phyloP scores from a whole-genome alignment of 176 grass and related monocot genomes.

The Elymus sibiricus region DNA sequence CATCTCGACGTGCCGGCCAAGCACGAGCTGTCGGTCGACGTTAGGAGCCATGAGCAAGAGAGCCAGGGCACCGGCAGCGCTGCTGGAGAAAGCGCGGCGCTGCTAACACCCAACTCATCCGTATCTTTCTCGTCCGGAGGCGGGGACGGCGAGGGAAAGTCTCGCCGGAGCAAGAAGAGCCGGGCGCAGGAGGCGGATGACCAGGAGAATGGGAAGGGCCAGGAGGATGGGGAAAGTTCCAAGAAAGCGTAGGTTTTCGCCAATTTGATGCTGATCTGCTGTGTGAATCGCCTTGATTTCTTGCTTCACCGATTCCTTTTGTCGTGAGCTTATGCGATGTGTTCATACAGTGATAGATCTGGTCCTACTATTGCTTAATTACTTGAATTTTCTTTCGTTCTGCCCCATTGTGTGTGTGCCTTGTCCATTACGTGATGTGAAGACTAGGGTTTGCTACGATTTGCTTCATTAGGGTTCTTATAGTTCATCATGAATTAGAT shows the following conservation, averaged over 20 bases:
- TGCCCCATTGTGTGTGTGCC: background rate
- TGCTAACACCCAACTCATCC: slow-evolving; percentile 74
- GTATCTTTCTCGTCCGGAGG: slow-evolving; percentile 66
- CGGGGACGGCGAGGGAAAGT: slow-evolving; percentile 55
- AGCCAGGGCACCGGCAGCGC: slow-evolving; percentile 39
- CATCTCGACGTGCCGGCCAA: slow-evolving; percentile 31
- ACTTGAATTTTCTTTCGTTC: background rate
- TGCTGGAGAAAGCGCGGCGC: slow-evolving; percentile 23
- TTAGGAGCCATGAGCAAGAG: slow-evolving; percentile 32
- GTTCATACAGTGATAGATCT: slow-evolving; percentile 39
- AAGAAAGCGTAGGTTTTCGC: slow-evolving; percentile 65
- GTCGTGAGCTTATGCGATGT: background rate
- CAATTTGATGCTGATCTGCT: background rate
- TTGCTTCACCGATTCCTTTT: slow-evolving; percentile 7
- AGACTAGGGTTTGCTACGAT: slow-evolving; percentile 37
- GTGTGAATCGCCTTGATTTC: slow-evolving; percentile 10
- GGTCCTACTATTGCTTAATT: slow-evolving; percentile 16
- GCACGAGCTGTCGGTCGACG: slow-evolving; percentile 49
- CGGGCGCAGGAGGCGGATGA: slow-evolving; percentile 47
- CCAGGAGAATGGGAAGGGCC: slow-evolving; percentile 36
- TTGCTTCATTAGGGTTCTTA: slow-evolving; percentile 33
- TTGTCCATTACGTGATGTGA: slow-evolving; percentile 17
- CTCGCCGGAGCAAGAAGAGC: slow-evolving; percentile 53
- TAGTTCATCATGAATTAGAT: slow-evolving; percentile 26
- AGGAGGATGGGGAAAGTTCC: slow-evolving; percentile 59